A percentile compares a stretch with the other conserved stretches of the same genome.
phyloP scores from a whole-genome alignment of 768 basidiomycete species.

The Termitomyces sp. region DNA sequence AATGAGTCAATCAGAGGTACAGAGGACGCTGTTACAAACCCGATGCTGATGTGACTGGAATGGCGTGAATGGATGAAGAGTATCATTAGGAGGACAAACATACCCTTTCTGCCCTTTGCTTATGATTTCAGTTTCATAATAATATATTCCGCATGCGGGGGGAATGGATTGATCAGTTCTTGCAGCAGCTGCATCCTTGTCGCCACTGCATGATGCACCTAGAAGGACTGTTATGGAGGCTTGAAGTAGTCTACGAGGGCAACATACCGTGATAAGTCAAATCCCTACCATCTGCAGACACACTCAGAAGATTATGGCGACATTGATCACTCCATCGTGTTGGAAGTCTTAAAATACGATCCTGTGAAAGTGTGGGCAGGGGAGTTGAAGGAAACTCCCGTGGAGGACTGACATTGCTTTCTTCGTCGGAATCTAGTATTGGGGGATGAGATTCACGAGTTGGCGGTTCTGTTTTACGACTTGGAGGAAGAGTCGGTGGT shows the following conservation, averaged over 20 bases:
- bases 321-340: slow-evolving; percentile 78
- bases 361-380: slow-evolving; percentile 27
- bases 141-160: slow-evolving; percentile 85
- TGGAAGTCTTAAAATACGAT: slow-evolving; percentile 54
- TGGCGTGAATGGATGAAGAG: slow-evolving; percentile 15
- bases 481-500: slow-evolving; percentile 31
- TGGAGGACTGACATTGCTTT: slow-evolving; percentile 50
- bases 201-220: slow-evolving; percentile 56
- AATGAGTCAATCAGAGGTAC: slow-evolving; percentile 1
- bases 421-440: slow-evolving; percentile 64
- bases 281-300: slow-evolving; percentile 72
- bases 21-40: slow-evolving; percentile 41
- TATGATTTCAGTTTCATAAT: slow-evolving; percentile 86
- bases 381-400: slow-evolving; percentile 31
- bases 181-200: slow-evolving; percentile 83
- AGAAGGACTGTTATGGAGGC: background rate
- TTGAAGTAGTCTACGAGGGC: background rate
- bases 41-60: slow-evolving; percentile 73
- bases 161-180: slow-evolving; percentile 79
- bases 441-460: slow-evolving; percentile 18
- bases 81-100: slow-evolving; percentile 21
- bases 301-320: slow-evolving; percentile 52
- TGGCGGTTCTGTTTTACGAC: slow-evolving; percentile 33
- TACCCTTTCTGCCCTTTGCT: slow-evolving; percentile 82
- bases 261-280: slow-evolving; percentile 63